A percentile compares a stretch with the other conserved stretches of the same genome.
Evolutionary conservation across 768 basidiomycete genomes (phyloP).

Genomic region (Lentinula boryana): DNA sequence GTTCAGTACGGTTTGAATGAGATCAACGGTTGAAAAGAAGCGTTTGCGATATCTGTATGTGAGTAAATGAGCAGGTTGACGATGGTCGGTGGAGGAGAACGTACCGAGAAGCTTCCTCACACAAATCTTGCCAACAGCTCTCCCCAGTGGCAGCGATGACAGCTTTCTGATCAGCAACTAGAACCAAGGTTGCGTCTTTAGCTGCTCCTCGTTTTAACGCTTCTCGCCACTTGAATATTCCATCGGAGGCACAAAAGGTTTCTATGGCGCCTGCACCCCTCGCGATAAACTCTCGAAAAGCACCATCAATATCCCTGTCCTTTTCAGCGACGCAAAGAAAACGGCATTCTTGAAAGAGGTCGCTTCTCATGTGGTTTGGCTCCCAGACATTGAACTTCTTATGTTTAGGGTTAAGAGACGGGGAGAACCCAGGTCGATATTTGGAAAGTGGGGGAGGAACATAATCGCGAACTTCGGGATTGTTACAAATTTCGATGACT

Average conservation of each 20-base stretch:
- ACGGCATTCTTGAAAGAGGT: slow-evolving; percentile 44
- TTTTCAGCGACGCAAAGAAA: slow-evolving; percentile 61
- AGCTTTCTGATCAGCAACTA: slow-evolving; percentile 44
- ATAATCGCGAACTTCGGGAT: slow-evolving; percentile 22
- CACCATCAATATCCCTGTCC: slow-evolving; percentile 38
- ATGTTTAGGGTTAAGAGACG: slow-evolving; percentile 38
- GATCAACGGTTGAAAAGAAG: slow-evolving; percentile 37
- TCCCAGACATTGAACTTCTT: slow-evolving; percentile 59
- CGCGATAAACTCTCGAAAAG: slow-evolving; percentile 47
- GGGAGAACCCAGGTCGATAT: slow-evolving; percentile 53
- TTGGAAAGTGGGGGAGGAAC: slow-evolving; percentile 50
- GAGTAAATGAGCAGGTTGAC: not conserved
- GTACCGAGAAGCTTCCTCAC: slow-evolving; percentile 30
- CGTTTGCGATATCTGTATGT: slow-evolving; percentile 30
- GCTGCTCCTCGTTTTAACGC: slow-evolving; percentile 45
- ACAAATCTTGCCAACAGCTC: slow-evolving; percentile 49
- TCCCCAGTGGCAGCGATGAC: slow-evolving; percentile 47
- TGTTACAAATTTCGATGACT: slow-evolving; percentile 28
- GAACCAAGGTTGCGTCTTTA: slow-evolving; percentile 44
- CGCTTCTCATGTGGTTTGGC: slow-evolving; percentile 56
- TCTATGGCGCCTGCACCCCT: slow-evolving; percentile 60
- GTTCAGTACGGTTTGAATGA: slow-evolving; percentile 46
- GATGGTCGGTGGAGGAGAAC: not conserved
- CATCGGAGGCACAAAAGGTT: slow-evolving; percentile 47
- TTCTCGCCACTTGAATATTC: slow-evolving; percentile 44